Evolutionary conservation across 768 basidiomycete species (phyloP).

Genomic region (Rhodosporidiobolus sp.): DNA sequence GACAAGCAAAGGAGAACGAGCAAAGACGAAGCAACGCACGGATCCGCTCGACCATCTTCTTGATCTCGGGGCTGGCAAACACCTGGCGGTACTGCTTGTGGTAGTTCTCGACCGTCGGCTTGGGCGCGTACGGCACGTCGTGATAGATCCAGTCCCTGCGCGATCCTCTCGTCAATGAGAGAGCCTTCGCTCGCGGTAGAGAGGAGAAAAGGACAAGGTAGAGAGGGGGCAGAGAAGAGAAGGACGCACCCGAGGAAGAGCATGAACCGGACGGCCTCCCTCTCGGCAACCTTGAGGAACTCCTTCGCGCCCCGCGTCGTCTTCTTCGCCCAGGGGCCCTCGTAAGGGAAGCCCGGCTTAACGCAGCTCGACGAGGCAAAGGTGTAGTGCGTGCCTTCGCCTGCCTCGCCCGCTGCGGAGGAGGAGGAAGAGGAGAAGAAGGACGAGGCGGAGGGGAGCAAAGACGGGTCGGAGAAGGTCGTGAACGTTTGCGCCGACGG

Average conservation of each 20-base stretch:
- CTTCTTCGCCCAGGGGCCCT: slow-evolving; percentile 49
- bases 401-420: slow-evolving; percentile 34
- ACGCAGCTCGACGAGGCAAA: slow-evolving; percentile 69
- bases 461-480: slow-evolving; percentile 70
- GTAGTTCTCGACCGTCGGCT: slow-evolving; percentile 56
- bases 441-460: slow-evolving; percentile 43
- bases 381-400: slow-evolving; percentile 56
- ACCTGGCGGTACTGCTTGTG: slow-evolving; percentile 65
- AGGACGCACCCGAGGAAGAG: slow-evolving; percentile 58
- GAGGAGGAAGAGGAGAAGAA: no score
- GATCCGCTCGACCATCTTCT: slow-evolving; percentile 64
- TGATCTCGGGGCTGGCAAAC: slow-evolving; percentile 63
- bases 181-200: neutral
- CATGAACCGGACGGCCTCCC: slow-evolving; percentile 54
- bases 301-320: slow-evolving; percentile 44
- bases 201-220: neutral
- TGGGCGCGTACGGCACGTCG: slow-evolving; percentile 66
- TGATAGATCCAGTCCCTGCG: slow-evolving; percentile 66
- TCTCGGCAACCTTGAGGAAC: slow-evolving; percentile 33
- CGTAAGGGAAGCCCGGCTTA: slow-evolving; percentile 70
- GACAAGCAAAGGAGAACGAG: neutral
- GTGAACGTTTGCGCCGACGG: slow-evolving; percentile 58
- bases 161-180: neutral
- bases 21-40: slow-evolving; percentile 52
- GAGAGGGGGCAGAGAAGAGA: no score